These are phyloP conservation scores for Kazachstania sp. DNA, from an alignment of 1,139 yeast species.

Conservation along the genomic window DNA sequence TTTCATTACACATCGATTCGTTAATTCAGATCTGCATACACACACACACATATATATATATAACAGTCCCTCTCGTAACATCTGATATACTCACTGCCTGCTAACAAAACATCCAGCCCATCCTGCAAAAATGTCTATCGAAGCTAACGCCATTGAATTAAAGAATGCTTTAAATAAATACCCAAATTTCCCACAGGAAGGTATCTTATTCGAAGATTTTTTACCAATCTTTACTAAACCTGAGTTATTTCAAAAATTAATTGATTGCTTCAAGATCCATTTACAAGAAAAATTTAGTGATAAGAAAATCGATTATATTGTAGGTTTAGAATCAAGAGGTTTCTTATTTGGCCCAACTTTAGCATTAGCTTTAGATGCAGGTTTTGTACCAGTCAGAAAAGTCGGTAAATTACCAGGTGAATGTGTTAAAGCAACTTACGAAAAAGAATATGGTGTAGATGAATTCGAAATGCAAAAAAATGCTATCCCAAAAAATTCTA, in stretches of 20 bases:
- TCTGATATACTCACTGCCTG: too few relatives aligned
- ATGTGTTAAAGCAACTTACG: slow-evolving; percentile 59
- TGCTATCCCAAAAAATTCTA: slow-evolving; percentile 71
- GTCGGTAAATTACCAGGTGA: slow-evolving; percentile 93
- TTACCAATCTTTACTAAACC: slow-evolving; percentile 88
- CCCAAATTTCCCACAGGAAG: slow-evolving; percentile 89
- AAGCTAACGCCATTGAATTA: slow-evolving; percentile 48
- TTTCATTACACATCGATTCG: too few relatives aligned
- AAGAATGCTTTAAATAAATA: slow-evolving; percentile 65
- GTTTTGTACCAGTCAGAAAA: slow-evolving; percentile 92
- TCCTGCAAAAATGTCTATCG: slow-evolving; percentile 23
- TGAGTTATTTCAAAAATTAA: slow-evolving; percentile 63
- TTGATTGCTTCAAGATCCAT: slow-evolving; percentile 74
- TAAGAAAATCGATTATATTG: slow-evolving; percentile 71
- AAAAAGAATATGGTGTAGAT: slow-evolving; percentile 90
- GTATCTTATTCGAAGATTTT: slow-evolving; percentile 92
- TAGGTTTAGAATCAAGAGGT: slow-evolving; percentile 95
- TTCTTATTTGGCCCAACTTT: slow-evolving; percentile 92
- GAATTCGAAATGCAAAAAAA: slow-evolving; percentile 81
- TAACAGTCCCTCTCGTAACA: too few relatives aligned
- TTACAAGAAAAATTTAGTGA: slow-evolving; percentile 45
- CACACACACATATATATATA: not conserved
- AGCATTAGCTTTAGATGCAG: slow-evolving; percentile 81
- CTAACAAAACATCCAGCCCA: too few relatives aligned
- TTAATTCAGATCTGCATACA: too few relatives aligned